Base-by-base conservation (phyloP, 371 early-diverging fungal species). In the Mucor saturninus region DNA sequence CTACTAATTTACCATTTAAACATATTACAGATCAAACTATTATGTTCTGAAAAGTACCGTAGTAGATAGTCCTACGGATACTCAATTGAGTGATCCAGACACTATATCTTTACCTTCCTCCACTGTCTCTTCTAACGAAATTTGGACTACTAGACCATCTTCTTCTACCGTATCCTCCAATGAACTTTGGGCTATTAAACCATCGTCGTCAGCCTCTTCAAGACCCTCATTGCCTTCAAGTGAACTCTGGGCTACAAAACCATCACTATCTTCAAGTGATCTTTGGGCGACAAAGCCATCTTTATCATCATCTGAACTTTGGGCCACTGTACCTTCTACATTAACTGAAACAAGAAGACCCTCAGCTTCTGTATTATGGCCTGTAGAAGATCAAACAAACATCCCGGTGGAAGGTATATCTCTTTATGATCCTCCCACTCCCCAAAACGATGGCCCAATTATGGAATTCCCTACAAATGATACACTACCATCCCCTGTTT, bases 351-450 rank as follows among this genome's bases (percentile, higher is more conserved):
- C 43, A 42, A 42, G 5, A 42, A 5, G 4, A 42, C 43, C 43
- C 6, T 10, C n/a, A 0, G 43, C 13, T 10, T 4, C 43, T 4
- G 6, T 11, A 11, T 15, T 51, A 35, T 64, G 65, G 65, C 65
- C 65, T 7, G 45, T 43, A 30, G 65, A 48, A 29, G 21, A 21
- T 21, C 35, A 35, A 48, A 64, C 8, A 46, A 53, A 38, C 58
- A 35, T 30, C n/a, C n/a, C 13, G 2, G 31, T 61, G 13, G 58
- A 67, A 14, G 68, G 68, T 15, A 37, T 67, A 7, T 59, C 62
- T 2, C 55, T 69, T 13, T 65, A 54, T 48, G 70, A 69, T 51
- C 65, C 70, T 26, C 70, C 70, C 26, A 64, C 61, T 29, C 62
- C 65, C 5, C 45, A 40, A 5, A 38, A 59, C 8, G 59, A 63